phyloP scores from a whole-genome alignment of 106 monocot genomes.

The Phalaenopsis aphrodite region DNA sequence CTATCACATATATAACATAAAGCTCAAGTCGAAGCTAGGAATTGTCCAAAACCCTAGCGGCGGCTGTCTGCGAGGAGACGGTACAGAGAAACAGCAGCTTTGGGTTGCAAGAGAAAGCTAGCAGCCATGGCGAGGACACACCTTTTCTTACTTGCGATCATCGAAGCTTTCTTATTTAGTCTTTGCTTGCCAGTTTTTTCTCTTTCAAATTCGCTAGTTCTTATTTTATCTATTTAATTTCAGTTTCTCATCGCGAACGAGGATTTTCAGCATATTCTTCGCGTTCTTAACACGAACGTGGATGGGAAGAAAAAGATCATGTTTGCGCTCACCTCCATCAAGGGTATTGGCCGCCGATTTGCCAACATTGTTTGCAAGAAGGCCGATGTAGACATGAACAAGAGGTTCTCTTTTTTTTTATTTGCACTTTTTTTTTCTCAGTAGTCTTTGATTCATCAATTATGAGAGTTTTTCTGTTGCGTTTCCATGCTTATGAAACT shows the following conservation, averaged over 20 bases:
- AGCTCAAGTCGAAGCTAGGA: background rate
- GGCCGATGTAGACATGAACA: conserved; percentile 98
- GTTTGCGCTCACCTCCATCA: conserved; percentile 91
- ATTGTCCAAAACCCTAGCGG: conserved; percentile 1
- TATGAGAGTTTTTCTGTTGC: background rate
- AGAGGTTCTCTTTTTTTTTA: conserved; percentile 24
- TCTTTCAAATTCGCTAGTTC: background rate
- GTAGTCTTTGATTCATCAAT: background rate
- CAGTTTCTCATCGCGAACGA: conserved; percentile 79
- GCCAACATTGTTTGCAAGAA: conserved; percentile 96
- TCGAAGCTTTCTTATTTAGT: background rate
- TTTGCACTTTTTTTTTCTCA: background rate
- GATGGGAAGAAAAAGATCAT: conserved; percentile 96
- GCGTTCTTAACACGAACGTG: conserved; percentile 90
- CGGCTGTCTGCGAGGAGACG: background rate
- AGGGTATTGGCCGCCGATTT: conserved; percentile 85
- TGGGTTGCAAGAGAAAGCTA: background rate
- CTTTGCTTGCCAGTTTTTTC: background rate
- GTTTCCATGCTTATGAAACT: background rate
- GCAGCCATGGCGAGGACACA: background rate
- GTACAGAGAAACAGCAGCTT: background rate
- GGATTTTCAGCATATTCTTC: conserved; percentile 95
- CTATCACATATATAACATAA: background rate
- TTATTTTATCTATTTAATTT: background rate
- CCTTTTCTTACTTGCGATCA: background rate